Evolutionary conservation across 2,329 filamentous ascomycete genomes (phyloP).

Genomic region (Cercospora sesami): DNA sequence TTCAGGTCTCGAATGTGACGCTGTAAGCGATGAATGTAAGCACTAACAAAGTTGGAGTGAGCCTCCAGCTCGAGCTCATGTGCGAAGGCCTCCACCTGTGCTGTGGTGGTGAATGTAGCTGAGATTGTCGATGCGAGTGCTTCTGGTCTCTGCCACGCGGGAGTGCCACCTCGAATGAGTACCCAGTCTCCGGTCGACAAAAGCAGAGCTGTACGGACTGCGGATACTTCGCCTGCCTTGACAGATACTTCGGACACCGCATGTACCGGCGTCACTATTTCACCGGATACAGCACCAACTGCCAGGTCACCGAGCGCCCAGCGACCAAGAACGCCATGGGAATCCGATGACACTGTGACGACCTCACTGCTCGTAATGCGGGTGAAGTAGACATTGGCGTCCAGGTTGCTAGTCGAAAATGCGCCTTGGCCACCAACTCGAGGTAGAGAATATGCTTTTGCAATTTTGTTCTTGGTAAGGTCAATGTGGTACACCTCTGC

Average conservation of each 20-base stretch:
- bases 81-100: slow-evolving; percentile 68
- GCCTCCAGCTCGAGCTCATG: slow-evolving; percentile 83
- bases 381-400: slow-evolving; percentile 85
- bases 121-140: slow-evolving; percentile 76
- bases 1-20: slow-evolving; percentile 79
- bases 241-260: slow-evolving; percentile 80
- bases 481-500: slow-evolving; percentile 86
- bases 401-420: slow-evolving; percentile 75
- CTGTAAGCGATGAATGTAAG: slow-evolving; percentile 84
- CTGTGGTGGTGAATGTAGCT: slow-evolving; percentile 71
- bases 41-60: slow-evolving; percentile 73
- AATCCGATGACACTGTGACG: slow-evolving; percentile 71
- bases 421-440: slow-evolving; percentile 68
- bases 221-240: slow-evolving; percentile 66
- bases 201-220: slow-evolving; percentile 73
- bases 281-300: slow-evolving; percentile 26
- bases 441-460: slow-evolving; percentile 79
- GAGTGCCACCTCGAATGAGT: slow-evolving; percentile 76
- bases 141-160: slow-evolving; percentile 79
- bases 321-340: slow-evolving; percentile 71
- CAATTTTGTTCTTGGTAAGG: slow-evolving; percentile 65
- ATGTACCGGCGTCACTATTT: slow-evolving; percentile 54
- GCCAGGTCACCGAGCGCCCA: slow-evolving; percentile 62
- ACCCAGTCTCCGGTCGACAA: slow-evolving; percentile 71
- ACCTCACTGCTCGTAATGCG: slow-evolving; percentile 75